Evolutionary conservation across 1,284 basidiomycete genomes (phyloP).

Genomic region (Gomphus bonarii): DNA sequence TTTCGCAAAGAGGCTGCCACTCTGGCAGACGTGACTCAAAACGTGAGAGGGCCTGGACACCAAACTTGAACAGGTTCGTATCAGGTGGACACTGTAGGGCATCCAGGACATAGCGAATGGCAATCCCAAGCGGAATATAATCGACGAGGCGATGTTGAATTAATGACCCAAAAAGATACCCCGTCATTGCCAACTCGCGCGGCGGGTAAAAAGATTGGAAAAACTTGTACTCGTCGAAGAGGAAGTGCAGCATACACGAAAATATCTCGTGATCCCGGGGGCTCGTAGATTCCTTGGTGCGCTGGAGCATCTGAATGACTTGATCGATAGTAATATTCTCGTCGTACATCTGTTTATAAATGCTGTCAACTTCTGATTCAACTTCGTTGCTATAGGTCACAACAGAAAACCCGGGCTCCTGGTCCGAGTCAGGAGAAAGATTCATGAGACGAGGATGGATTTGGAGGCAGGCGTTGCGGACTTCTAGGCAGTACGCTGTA

Average conservation of each 20-base stretch:
- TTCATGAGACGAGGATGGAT: slow-evolving; percentile 96
- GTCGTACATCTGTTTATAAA: slow-evolving; percentile 98
- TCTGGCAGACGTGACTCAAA: slow-evolving; percentile 86
- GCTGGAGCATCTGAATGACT: slow-evolving; percentile 81
- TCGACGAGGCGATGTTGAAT: slow-evolving; percentile 94
- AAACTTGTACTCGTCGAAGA: slow-evolving; percentile 99
- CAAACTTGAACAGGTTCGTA: slow-evolving; percentile 94
- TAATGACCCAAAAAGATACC: slow-evolving; percentile 91
- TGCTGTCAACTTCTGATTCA: slow-evolving; percentile 86
- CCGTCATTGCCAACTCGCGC: slow-evolving; percentile 93
- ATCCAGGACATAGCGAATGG: slow-evolving; percentile 94
- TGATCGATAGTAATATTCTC: slow-evolving; percentile 91
- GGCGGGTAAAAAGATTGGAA: slow-evolving; percentile 95
- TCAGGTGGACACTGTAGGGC: slow-evolving; percentile 85
- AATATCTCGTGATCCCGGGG: slow-evolving; percentile 91
- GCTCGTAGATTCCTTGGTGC: slow-evolving; percentile 76
- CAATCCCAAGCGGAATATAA: slow-evolving; percentile 92
- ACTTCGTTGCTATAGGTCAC: slow-evolving; percentile 85
- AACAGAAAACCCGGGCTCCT: slow-evolving; percentile 88
- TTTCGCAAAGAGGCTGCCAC: slow-evolving; percentile 91
- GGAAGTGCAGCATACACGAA: slow-evolving; percentile 97
- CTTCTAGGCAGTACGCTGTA: slow-evolving; percentile 83
- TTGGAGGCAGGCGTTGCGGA: slow-evolving; percentile 90
- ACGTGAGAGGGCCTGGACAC: slow-evolving; percentile 80
- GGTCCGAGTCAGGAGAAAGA: slow-evolving; percentile 79